Base-by-base conservation (phyloP, 768 basidiomycete genomes). In the Neoboletus subvelutipes region DNA sequence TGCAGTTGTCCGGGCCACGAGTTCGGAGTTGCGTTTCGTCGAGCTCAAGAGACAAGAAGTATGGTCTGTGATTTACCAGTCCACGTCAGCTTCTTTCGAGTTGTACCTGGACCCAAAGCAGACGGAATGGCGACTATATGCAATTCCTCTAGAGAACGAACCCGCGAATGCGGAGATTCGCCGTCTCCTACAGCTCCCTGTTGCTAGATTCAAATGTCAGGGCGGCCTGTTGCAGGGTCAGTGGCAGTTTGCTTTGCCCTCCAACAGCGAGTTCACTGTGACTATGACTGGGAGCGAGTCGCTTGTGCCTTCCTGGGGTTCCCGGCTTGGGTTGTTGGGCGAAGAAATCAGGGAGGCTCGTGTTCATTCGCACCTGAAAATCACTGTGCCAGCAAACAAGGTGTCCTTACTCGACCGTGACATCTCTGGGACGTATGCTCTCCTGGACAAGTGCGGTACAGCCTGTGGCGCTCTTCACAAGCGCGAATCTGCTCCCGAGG, bases 51-150 rank as follows among this genome's bases (percentile, higher is more conserved):
- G 95, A 31, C 93, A 95, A 69, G 87, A 90, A 58, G 83, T 87
- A 33, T 98, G 95, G 95, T 84, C 82, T 24, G 91, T 82, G 1
- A 75, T 86, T 20, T 97, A 90, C 72, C 83, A 85, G 62, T 90
- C 91, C 0, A 76, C 87, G 0, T 70, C 78, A 3, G 94, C 88
- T 11, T 76, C 72, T 2, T 80, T 95, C 43, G 90, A 95, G 66
- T 80, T 97, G 17, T 79, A 83, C 51, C 78, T 98, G 13, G 84
- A 93, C 66, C 84, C 83, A 37, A 80, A 81, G 65, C 85, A 85
- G 57, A 84, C 90, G 2, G 90, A 95, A 71, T 97, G 94, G 95
- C 83, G 90, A 13, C 73, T 98, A 13, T 95, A 85, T 57, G 92
- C 83, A 24, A 78, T 83, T 53, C 84, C 94, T 3, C 76, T 85